phyloP scores from a whole-genome alignment of 2,329 filamentous ascomycete species.

The Zymoseptoria ardabiliae region DNA sequence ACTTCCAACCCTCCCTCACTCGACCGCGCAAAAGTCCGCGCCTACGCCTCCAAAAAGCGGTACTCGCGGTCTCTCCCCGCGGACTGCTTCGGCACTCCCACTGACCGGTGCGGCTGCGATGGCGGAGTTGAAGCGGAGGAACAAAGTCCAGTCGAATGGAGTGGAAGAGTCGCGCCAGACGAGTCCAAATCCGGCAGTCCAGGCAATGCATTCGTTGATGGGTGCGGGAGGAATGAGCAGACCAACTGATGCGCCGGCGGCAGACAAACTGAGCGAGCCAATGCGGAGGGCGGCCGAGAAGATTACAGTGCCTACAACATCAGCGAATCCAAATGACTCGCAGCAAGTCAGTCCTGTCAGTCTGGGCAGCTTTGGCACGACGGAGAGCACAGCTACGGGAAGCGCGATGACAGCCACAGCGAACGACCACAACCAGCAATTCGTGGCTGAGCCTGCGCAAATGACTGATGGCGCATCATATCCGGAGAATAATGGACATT shows the following conservation, averaged over 20 bases:
- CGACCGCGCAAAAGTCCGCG: slow-evolving; percentile 14
- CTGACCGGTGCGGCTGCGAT: slow-evolving; percentile 43
- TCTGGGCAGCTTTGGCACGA: slow-evolving; percentile 47
- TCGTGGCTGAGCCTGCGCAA: slow-evolving; percentile 29
- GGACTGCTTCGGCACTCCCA: slow-evolving; percentile 15
- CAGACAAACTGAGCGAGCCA: slow-evolving; percentile 42
- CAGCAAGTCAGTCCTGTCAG: slow-evolving; percentile 47
- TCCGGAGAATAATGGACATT: slow-evolving; percentile 13
- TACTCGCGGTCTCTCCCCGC: slow-evolving; percentile 33
- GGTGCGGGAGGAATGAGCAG: slow-evolving; percentile 38
- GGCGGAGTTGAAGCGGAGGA: slow-evolving; percentile 40
- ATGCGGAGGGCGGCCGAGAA: slow-evolving; percentile 42
- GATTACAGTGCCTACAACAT: slow-evolving; percentile 42
- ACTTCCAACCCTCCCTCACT: slow-evolving; percentile 2
- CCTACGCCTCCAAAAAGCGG: slow-evolving; percentile 36
- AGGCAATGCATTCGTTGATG: slow-evolving; percentile 39
- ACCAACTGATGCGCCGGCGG: slow-evolving; percentile 37
- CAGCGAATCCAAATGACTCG: slow-evolving; percentile 35
- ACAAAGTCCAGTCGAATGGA: slow-evolving; percentile 24
- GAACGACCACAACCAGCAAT: slow-evolving; percentile 39
- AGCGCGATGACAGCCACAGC: slow-evolving; percentile 41
- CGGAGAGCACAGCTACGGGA: slow-evolving; percentile 39
- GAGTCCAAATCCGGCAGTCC: slow-evolving; percentile 43
- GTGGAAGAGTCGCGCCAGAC: slow-evolving; percentile 31
- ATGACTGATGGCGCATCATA: slow-evolving; percentile 33